Base-by-base conservation (phyloP, 352 stramenopile species). In the Phytophthora sp. region DNA sequence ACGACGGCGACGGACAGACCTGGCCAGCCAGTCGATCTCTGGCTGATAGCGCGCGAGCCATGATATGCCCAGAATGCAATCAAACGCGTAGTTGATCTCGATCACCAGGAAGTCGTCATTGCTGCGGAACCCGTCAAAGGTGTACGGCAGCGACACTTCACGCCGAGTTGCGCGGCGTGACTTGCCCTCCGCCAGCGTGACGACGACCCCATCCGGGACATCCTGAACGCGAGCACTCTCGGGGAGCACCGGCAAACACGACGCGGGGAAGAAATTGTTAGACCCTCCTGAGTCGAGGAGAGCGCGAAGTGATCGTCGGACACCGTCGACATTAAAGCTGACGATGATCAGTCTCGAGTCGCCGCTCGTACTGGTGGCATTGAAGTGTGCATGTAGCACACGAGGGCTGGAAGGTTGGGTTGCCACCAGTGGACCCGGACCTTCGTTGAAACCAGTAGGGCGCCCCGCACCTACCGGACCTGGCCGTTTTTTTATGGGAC, bases 21-120 rank as follows among this genome's bases (percentile, higher is more conserved):
- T 16, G n/a, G 21, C n/a, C 9, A 57, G 13, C n/a, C 23, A 51
- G 45, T 57, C 46, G 35, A 57, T 52, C 23, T 57, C 15, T 5
- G 27, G 57, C 30, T 65, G 18, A 31, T 65, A 57, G 5, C 39
- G 42, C n/a, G 35, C n/a, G n/a, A 75, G 27, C 26, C 45, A 71
- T 13, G 66, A 52, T 2, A 74, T 74, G 1, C 54, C 42, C 4
- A 76, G 27, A 44, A 71, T 79, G n/a, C 55, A 70, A 30, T 74
- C 57, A 27, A 69, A 76, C 3, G 38, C 52, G 39, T 72, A 66
- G 31, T 74, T 68, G 23, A 76, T 55, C 20, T 69, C 56, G 27
- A 76, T 56, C 12, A 74, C 30, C 23, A 71, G 9, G 39, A 76
- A 68, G 0, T 68, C 38, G 13, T 54, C 27, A 16, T 16, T 23